Conservation (phyloP, 495 filamentous ascomycete species). For the Achaetomiella virescens region DNA sequence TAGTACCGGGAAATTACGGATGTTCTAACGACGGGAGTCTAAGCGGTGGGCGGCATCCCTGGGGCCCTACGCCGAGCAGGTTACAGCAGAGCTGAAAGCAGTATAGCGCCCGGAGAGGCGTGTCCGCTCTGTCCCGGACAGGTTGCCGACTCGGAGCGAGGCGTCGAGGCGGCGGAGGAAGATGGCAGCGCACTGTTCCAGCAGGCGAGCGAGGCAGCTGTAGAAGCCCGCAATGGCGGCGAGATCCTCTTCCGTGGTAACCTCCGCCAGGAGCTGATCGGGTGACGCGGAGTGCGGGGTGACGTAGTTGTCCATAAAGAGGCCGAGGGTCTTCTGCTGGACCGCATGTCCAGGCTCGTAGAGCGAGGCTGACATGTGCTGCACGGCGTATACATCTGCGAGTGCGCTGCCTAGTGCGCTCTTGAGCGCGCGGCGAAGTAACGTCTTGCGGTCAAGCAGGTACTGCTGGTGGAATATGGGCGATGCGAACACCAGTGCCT, state of each 20-base stretch:
- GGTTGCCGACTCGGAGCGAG: neutral
- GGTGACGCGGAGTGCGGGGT: neutral
- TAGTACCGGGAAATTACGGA: too few relatives aligned
- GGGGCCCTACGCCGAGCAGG: slow-evolving; percentile 17
- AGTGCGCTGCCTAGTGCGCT: slow-evolving; percentile 11
- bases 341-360: neutral
- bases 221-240: slow-evolving; percentile 18
- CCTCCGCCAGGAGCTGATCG: neutral
- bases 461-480: slow-evolving; percentile 29
- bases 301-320: slow-evolving; percentile 11
- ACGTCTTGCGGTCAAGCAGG: slow-evolving; percentile 12
- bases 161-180: slow-evolving; percentile 5
- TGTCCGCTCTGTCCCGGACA: slow-evolving; percentile 20
- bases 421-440: slow-evolving; percentile 13
- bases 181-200: slow-evolving; percentile 10
- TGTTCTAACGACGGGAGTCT: too few relatives aligned
- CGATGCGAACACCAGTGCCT: slow-evolving; percentile 23
- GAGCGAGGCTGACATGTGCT: neutral
- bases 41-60: neutral
- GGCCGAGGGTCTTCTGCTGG: neutral
- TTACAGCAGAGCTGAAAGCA: slow-evolving; percentile 27
- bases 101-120: slow-evolving; percentile 27
- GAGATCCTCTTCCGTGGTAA: slow-evolving; percentile 10
- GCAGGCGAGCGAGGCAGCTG: slow-evolving; percentile 19
- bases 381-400: slow-evolving; percentile 17